A percentile compares a stretch with the other conserved stretches of the same genome.
phyloP scores from a whole-genome alignment of 352 stramenopile species.

The Globisporangium radiosum region DNA sequence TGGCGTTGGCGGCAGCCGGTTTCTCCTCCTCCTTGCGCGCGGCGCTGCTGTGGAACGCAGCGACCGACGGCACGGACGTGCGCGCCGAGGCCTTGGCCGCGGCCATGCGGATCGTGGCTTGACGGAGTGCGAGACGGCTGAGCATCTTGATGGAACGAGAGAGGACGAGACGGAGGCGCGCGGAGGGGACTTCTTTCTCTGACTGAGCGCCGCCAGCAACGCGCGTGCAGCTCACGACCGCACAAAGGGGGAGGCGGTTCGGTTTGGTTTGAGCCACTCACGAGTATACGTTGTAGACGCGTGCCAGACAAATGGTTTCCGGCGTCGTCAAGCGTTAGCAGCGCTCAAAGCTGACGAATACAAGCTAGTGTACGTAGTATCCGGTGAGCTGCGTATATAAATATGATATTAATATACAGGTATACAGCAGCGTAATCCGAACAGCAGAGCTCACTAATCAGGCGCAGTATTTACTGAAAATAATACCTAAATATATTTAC shows the following conservation, averaged over 20 bases:
- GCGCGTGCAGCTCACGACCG: background rate
- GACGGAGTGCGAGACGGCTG: conserved; percentile 65
- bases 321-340: background rate
- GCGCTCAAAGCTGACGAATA: background rate
- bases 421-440: too few relatives aligned
- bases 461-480: too few relatives aligned
- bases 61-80: conserved; percentile 10
- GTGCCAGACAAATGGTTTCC: background rate
- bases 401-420: too few relatives aligned
- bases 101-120: conserved; percentile 43
- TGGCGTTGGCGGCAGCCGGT: conserved; percentile 25
- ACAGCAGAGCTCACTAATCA: too few relatives aligned
- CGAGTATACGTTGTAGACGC: background rate
- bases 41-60: conserved; percentile 55
- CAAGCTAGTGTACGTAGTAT: too few relatives aligned
- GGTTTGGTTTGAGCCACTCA: conserved; percentile 10
- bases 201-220: conserved; percentile 1
- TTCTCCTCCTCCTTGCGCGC: conserved; percentile 46
- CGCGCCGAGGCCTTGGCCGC: conserved; percentile 24
- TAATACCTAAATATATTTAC: too few relatives aligned
- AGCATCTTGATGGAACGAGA: conserved; percentile 36
- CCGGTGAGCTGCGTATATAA: too few relatives aligned
- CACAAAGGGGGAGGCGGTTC: conserved; percentile 1
- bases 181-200: conserved; percentile 10
- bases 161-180: conserved; percentile 3